Base-by-base conservation (phyloP, 2,329 filamentous ascomycete species). In the Thelonectria discophora region DNA sequence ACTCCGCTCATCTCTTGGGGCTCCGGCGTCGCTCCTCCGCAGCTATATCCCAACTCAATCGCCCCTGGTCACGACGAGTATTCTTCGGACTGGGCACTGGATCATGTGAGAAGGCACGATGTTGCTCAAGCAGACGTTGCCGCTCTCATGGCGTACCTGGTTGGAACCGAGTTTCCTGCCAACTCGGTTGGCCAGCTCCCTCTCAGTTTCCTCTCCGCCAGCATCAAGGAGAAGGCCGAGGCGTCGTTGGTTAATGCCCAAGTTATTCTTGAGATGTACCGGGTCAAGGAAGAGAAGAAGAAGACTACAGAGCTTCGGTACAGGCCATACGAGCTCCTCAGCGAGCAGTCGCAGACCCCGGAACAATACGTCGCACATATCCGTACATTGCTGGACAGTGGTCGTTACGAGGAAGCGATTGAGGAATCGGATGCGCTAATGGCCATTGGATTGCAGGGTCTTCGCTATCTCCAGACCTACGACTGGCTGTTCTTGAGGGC, bases 181-280 rank as follows among this genome's bases (percentile, higher is more conserved):
- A 99, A 99, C 75, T 98, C 94, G 1, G 95, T 99, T 3, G 95
- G 95, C 49, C 91, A 97, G 77, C 84, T 99, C 32, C 95, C 95
- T 0, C 80, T 99, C 30, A 86, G 91, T 0, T 99, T 91, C 74
- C 79, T 98, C 9, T 86, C 90, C 52, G 91, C 90, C 1, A 83
- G 84, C 69, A 83, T 88, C 9, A 84, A 87, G 54, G 88, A 92
- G 65, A 97, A 98, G 76, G 92, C 96, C 0, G 85, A 91, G 70
- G 94, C 93, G 1, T 88, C 92, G 6, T 80, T 97, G 18, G 89
- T 91, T 39, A 99, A 99, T 72, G 90, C 93, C 0, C 88, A 88
- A 69, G 89, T 90, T 42, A 95, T 99, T 49, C 80, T 99, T 30
- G 95, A 99, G 75, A 97, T 97, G 90, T 99, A 98, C 74, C 88